A percentile compares a stretch with the other conserved stretches of the same genome.
Conservation (phyloP, 306 rosid species). For the Glycine soja region DNA sequence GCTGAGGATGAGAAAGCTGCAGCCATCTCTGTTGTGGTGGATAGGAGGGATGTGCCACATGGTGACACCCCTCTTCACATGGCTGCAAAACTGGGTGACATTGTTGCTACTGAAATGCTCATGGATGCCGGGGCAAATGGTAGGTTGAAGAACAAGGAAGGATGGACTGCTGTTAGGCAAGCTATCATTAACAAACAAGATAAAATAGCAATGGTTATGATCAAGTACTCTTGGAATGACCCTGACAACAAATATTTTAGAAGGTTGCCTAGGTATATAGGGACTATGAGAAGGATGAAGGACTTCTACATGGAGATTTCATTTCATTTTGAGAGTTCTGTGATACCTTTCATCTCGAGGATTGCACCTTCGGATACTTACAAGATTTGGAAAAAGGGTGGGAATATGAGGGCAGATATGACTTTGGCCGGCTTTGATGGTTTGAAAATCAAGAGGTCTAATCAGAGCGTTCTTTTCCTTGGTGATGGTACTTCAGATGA, state of each 20-base stretch:
- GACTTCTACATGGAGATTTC: slow-evolving; percentile 96
- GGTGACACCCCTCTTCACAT: slow-evolving; percentile 90
- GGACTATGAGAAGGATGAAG: slow-evolving; percentile 78
- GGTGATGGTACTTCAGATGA: slow-evolving; percentile 80
- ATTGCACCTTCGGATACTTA: slow-evolving; percentile 97
- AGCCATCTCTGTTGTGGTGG: slow-evolving; percentile 62
- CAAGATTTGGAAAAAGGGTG: slow-evolving; percentile 94
- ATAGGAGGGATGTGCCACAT: slow-evolving; percentile 80
- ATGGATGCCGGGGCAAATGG: slow-evolving; percentile 80
- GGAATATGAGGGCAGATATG: slow-evolving; percentile 94
- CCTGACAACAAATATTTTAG: slow-evolving; percentile 74
- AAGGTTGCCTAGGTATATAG: slow-evolving; percentile 84
- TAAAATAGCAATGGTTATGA: slow-evolving; percentile 66
- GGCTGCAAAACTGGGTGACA: slow-evolving; percentile 78
- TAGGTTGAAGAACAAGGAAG: slow-evolving; percentile 81
- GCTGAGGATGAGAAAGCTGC: slow-evolving; percentile 89
- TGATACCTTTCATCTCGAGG: slow-evolving; percentile 92
- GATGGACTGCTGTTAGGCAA: slow-evolving; percentile 89
- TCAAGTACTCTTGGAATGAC: slow-evolving; percentile 64
- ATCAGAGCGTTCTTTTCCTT: slow-evolving; percentile 80
- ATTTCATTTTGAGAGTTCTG: slow-evolving; percentile 94
- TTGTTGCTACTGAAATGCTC: slow-evolving; percentile 67
- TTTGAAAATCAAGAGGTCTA: slow-evolving; percentile 81
- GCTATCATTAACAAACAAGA: slow-evolving; percentile 77
- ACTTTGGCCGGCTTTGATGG: slow-evolving; percentile 97